Percentiles rank a stretch among this genome's conserved stretches.
Conservation (phyloP, 2,329 filamentous ascomycete genomes). For the Alternaria gansuensis region DNA sequence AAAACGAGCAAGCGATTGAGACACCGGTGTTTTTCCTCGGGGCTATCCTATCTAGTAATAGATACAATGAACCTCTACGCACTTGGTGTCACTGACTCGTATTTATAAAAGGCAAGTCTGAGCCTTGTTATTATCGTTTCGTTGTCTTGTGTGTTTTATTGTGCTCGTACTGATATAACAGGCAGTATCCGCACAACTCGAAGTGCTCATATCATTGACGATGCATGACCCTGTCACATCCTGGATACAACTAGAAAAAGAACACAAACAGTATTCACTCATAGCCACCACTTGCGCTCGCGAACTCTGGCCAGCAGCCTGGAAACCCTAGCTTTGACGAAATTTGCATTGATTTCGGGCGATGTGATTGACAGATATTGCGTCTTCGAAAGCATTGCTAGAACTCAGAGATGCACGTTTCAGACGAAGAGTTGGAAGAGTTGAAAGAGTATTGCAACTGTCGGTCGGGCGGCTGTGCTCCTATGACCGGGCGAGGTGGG, state of each 20-base stretch:
- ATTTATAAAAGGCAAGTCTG: conserved; percentile 50
- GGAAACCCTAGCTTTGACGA: background rate
- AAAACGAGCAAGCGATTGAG: conserved; percentile 37
- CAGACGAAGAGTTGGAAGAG: background rate
- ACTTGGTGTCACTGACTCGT: conserved; percentile 37
- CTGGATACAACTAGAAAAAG: background rate
- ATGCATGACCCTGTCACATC: background rate
- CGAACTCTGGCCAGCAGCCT: no score
- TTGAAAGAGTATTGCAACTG: background rate
- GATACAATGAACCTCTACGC: conserved; percentile 14
- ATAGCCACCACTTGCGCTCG: background rate
- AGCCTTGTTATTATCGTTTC: conserved; percentile 23
- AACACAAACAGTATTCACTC: background rate
- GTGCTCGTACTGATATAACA: background rate
- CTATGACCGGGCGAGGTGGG: background rate
- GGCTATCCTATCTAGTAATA: conserved; percentile 11
- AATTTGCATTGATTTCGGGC: background rate
- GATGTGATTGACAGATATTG: background rate
- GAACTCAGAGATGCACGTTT: background rate
- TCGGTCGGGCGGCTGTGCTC: background rate
- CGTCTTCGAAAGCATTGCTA: background rate
- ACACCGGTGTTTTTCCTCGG: conserved; percentile 35
- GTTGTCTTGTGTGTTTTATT: background rate
- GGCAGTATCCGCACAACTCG: background rate
- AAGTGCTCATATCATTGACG: background rate